These are phyloP conservation scores for Dioscorea dumetorum DNA, from an alignment of 106 monocot species.

Conservation along the genomic window DNA sequence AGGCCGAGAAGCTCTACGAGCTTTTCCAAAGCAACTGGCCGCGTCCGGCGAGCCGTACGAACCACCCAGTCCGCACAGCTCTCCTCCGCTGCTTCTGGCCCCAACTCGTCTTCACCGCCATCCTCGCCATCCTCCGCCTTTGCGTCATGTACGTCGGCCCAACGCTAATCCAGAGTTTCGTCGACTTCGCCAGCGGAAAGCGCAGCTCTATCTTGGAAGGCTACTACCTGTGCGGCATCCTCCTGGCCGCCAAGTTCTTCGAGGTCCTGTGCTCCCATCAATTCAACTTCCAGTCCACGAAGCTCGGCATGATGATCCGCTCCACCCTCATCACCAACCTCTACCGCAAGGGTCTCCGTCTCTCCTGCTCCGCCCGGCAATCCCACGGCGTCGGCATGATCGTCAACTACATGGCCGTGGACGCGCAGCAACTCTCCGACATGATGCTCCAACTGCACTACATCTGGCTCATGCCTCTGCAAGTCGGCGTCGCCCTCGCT, in stretches of 20 bases:
- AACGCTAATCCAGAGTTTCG: conserved; percentile 63
- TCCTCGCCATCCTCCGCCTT: conserved; percentile 51
- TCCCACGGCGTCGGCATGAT: conserved; percentile 87
- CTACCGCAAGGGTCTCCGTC: conserved; percentile 77
- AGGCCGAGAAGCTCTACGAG: conserved; percentile 58
- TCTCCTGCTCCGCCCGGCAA: conserved; percentile 80
- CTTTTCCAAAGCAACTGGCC: conserved; percentile 73
- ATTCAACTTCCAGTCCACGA: conserved; percentile 94
- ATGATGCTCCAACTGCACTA: conserved; percentile 97
- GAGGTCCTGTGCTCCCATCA: conserved; percentile 86
- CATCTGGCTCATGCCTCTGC: conserved; percentile 81
- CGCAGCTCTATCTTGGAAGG: conserved; percentile 39
- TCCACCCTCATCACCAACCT: conserved; percentile 74
- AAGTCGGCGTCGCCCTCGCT: conserved; percentile 34
- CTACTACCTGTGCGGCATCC: conserved; percentile 48
- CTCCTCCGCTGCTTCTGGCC: conserved; percentile 80
- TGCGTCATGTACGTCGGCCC: conserved; percentile 94
- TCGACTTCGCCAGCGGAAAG: conserved; percentile 43
- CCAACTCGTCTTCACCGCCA: conserved; percentile 53
- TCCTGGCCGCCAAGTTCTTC: conserved; percentile 66
- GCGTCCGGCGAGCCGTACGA: conserved; percentile 15
- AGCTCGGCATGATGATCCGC: conserved; percentile 89
- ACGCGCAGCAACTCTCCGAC: conserved; percentile 98
- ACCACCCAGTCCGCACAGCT: conserved; percentile 60
- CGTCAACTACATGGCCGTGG: conserved; percentile 98